These are phyloP conservation scores for Cymbidium sinense DNA, from an alignment of 106 monocot species.

Conservation along the genomic window DNA sequence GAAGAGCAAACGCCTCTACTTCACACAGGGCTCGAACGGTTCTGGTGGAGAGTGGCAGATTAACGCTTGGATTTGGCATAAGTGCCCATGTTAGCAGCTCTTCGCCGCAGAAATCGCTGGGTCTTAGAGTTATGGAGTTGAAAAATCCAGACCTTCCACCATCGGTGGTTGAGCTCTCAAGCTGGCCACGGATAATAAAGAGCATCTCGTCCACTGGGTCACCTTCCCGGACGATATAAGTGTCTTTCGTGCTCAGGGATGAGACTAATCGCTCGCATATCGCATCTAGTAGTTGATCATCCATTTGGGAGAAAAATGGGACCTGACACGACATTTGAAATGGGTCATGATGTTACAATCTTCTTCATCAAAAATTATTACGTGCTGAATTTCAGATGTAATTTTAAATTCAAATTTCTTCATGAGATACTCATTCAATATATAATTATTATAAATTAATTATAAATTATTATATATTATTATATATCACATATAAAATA, in stretches of 20 bases:
- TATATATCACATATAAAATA: too few relatives aligned
- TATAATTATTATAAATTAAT: too few relatives aligned
- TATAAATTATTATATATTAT: too few relatives aligned
- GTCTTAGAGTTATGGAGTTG: constrained; percentile 69
- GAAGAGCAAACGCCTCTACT: constrained; percentile 66
- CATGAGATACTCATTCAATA: too few relatives aligned
- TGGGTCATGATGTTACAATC: neutral
- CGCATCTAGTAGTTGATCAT: constrained; percentile 72
- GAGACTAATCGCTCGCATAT: constrained; percentile 76
- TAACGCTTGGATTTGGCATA: constrained; percentile 44
- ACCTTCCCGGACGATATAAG: constrained; percentile 66
- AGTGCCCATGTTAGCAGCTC: constrained; percentile 76
- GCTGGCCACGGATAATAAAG: constrained; percentile 71
- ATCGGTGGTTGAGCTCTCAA: constrained; percentile 76
- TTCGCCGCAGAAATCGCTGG: constrained; percentile 86
- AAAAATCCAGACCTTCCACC: constrained; percentile 72
- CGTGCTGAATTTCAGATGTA: too few relatives aligned
- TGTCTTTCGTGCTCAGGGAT: constrained; percentile 61
- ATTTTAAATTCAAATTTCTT: too few relatives aligned
- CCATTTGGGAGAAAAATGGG: constrained; percentile 88
- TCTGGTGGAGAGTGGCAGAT: constrained; percentile 50
- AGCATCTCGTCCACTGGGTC: constrained; percentile 86
- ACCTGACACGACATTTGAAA: constrained; percentile 37
- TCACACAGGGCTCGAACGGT: constrained; percentile 49
- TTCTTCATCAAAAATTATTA: too few relatives aligned